Evolutionary conservation across 176 grass and related monocot species (phyloP).

Genomic region (Oryza rufipogon): DNA sequence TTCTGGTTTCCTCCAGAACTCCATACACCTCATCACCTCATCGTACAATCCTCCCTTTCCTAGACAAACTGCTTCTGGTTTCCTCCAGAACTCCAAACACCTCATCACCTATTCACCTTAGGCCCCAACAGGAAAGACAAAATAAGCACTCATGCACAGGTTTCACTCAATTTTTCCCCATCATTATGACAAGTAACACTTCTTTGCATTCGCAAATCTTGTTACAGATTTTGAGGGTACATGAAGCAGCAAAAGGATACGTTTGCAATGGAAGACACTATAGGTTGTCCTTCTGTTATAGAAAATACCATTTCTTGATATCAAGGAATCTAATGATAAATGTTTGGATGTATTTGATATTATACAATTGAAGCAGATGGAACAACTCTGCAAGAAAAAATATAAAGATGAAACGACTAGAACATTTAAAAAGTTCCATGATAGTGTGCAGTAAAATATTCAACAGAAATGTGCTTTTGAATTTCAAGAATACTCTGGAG

Average conservation of each 20-base stretch:
- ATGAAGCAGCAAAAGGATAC: slow-evolving; percentile 58
- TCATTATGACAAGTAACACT: not conserved
- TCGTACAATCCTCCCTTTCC: not conserved
- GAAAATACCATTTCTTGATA: slow-evolving; percentile 57
- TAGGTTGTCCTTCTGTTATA: slow-evolving; percentile 55
- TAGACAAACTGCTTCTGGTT: not conserved
- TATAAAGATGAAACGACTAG: slow-evolving; percentile 23
- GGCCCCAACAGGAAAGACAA: not conserved
- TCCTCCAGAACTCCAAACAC: not conserved
- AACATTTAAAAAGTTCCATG: slow-evolving; percentile 1
- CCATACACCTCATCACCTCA: not conserved
- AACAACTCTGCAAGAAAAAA: slow-evolving; percentile 52
- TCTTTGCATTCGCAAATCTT: slow-evolving; percentile 26
- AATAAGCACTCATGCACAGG: not conserved
- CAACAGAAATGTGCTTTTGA: not conserved
- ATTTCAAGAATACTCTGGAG: not conserved
- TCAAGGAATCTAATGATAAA: slow-evolving; percentile 44
- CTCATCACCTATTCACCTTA: not conserved
- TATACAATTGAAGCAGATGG: slow-evolving; percentile 55
- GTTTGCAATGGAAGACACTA: slow-evolving; percentile 49
- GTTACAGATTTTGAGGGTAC: not conserved
- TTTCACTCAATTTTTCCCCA: not conserved
- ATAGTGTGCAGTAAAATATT: slow-evolving; percentile 14
- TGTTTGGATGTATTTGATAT: slow-evolving; percentile 49
- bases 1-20: not conserved